Evolutionary conservation across 2,329 filamentous ascomycete species (phyloP), one percentile per base, ranked within the genome.

Genomic region (Colletotrichum karsti): DNA sequence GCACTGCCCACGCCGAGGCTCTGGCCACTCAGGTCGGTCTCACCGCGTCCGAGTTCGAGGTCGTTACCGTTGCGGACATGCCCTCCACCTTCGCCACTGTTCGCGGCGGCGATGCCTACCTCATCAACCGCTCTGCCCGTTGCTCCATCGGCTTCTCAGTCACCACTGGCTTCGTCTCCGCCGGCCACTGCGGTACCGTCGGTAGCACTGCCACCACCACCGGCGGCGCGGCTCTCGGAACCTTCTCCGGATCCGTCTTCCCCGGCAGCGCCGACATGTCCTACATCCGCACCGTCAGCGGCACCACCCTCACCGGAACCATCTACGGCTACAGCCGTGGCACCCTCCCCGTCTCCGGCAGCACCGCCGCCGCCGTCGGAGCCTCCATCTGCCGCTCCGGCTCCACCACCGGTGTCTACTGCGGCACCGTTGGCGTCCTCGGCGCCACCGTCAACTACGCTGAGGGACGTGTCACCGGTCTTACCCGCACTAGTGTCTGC

Each of bases 61-160:
- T 81, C 56, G 60, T 53, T 9, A 78, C 73, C 35, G 79, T 81
- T 55, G 60, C 73, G 12, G 56, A 63, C 33, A 70, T 81, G 72
- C 79, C 79, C 0, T 76, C 72, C 46, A 78, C 76, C 73, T 76
- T 78, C 58, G 78, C 73, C 65, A 79, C 77, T 0, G 70, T 81
- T 71, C 70, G 67, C 28, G 79, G 79, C 48, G 79, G 79, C 55
- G 78, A 81, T 59, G 77, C 79, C 69, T 81, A 81, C 77, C 67
- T 68, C 70, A 81, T 81, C 74, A 72, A 77, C 73, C 61, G 62
- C 7, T 18, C 18, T 55, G 69, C 65, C 54, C 75, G 79, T 3
- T 81, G 79, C 78, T 81, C 79, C 63, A 69, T 81, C 67, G 79
- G 79, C 30, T 81, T 81, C 75, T 73, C 78, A 2, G 79, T 81